phyloP scores from a whole-genome alignment of 768 basidiomycete species.

The Gyrodon lividus region DNA sequence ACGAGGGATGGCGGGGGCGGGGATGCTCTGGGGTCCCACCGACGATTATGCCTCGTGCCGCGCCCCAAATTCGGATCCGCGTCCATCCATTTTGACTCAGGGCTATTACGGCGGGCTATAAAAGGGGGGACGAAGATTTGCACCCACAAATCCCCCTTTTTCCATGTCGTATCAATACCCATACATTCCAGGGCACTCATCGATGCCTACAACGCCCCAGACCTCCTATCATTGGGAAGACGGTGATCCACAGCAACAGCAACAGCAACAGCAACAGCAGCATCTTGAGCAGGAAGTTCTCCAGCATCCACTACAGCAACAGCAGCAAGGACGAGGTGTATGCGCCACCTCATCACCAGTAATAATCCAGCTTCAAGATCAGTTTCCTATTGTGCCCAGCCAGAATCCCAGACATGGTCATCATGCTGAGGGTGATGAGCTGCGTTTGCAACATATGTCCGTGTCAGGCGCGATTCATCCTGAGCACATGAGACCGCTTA shows the following conservation, averaged over 20 bases:
- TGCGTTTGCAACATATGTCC: slow-evolving; percentile 26
- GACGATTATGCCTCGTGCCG: not conserved
- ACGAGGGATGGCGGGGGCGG: not conserved
- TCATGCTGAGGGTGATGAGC: slow-evolving; percentile 24
- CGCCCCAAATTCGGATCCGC: slow-evolving; percentile 19
- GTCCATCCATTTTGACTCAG: slow-evolving; percentile 27
- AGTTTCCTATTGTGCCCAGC: slow-evolving; percentile 30
- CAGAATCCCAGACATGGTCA: slow-evolving; percentile 21
- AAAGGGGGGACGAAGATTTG: slow-evolving; percentile 26
- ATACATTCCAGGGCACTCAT: slow-evolving; percentile 46
- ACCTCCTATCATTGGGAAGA: slow-evolving; percentile 43
- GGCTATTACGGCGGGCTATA: slow-evolving; percentile 23
- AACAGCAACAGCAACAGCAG: slow-evolving; percentile 35
- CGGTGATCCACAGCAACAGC: slow-evolving; percentile 33
- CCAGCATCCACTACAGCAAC: slow-evolving; percentile 37
- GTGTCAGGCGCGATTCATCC: slow-evolving; percentile 17
- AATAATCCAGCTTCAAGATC: slow-evolving; percentile 26
- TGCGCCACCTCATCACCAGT: slow-evolving; percentile 17
- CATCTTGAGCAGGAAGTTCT: slow-evolving; percentile 38
- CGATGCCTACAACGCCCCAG: slow-evolving; percentile 48
- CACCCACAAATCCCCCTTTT: slow-evolving; percentile 23
- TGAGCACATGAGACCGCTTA: slow-evolving; percentile 32
- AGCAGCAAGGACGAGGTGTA: slow-evolving; percentile 31
- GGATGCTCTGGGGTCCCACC: slow-evolving; percentile 13
- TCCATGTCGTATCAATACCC: slow-evolving; percentile 52